Evolutionary conservation across 1,139 yeast genomes (phyloP), one percentile per base, ranked within the genome.

Genomic region (Debaryomyces psychrophilus): DNA sequence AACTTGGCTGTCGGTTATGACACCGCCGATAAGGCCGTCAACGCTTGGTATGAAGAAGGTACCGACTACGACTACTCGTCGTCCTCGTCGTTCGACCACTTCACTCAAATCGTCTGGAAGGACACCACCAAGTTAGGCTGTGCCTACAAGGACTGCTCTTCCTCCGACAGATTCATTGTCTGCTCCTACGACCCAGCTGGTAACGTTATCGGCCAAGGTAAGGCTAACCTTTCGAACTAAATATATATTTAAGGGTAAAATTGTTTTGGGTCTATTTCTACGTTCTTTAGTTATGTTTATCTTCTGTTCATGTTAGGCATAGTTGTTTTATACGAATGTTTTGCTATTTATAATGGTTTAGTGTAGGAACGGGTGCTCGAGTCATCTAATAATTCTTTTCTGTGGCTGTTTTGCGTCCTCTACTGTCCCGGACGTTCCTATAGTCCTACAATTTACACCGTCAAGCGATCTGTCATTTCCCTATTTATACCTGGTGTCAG

Each of bases 41-140:
- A 80, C 38, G 96, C 93, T 45, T 90, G 97, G 97, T 90, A 88
- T 73, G 67, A 73, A 52, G 96, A 89, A 71, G 83, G 83, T 56
- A 54, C 60, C 8, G 54, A 64, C 47, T 89, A 87, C 74, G 72
- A 83, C 69, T 86, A 71, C 68, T 54, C 57, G 12, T 42, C 65
- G 18, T 63, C 69, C 26, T 57, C 57, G 39, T 51, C 59, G 17
- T 69, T 83, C 50, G 85, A 87, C 53, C 97, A 90, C 69, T 90
- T 89, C 74, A 88, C 96, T 37, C 95, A 87, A 68, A 78, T 90
- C 52, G 85, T 90, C 44, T 90, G 97, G 96, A 83, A 83, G 65
- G 67, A 71, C 28, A 71, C 90, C 48, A 76, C 83, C 34, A 66
- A 80, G 62, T 65, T 90, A 17, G 96, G 96, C 34, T 90, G 97